A percentile compares a stretch with the other conserved stretches of the same genome.
phyloP scores from a whole-genome alignment of 768 basidiomycete species.

The Auricularia sp. region DNA sequence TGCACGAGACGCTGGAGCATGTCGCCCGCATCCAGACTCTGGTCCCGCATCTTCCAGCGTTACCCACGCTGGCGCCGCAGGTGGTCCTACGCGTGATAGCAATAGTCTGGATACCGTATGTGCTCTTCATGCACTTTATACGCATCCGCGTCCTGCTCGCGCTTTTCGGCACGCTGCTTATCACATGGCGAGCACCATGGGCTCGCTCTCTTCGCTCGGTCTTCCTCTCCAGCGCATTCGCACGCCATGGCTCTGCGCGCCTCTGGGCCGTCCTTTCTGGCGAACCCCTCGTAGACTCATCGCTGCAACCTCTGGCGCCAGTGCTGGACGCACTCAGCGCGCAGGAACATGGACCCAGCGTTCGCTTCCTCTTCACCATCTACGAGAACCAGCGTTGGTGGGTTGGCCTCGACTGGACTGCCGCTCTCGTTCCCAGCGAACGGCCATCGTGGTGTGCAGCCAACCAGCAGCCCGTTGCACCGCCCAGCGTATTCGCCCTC shows the following conservation, averaged over 20 bases:
- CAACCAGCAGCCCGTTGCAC: conserved; percentile 48
- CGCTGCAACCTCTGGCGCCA: conserved; percentile 12
- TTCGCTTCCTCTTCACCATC: conserved; percentile 80
- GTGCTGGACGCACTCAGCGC: background rate
- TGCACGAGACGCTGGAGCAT: conserved; percentile 51
- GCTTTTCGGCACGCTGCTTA: conserved; percentile 43
- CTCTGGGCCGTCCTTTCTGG: conserved; percentile 45
- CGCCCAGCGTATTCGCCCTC: conserved; percentile 58
- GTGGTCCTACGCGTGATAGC: conserved; percentile 46
- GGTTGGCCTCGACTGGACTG: conserved; percentile 95
- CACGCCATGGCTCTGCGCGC: conserved; percentile 52
- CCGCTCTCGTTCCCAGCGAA: conserved; percentile 80
- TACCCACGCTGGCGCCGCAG: conserved; percentile 19
- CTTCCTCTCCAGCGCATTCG: conserved; percentile 55
- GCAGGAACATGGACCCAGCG: conserved; percentile 1
- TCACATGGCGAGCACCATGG: conserved; percentile 64
- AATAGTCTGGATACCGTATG: conserved; percentile 53
- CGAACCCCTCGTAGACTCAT: conserved; percentile 32
- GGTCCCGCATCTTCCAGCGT: conserved; percentile 28
- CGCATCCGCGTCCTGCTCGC: conserved; percentile 53
- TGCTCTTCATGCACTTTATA: conserved; percentile 52
- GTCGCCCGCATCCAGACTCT: conserved; percentile 54
- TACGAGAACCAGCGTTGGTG: conserved; percentile 97
- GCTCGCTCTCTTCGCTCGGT: conserved; percentile 40
- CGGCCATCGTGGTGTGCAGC: conserved; percentile 77